These are phyloP conservation scores for Amylocarpus encephaloides DNA, from an alignment of 2,329 filamentous ascomycete species.

Conservation along the genomic window DNA sequence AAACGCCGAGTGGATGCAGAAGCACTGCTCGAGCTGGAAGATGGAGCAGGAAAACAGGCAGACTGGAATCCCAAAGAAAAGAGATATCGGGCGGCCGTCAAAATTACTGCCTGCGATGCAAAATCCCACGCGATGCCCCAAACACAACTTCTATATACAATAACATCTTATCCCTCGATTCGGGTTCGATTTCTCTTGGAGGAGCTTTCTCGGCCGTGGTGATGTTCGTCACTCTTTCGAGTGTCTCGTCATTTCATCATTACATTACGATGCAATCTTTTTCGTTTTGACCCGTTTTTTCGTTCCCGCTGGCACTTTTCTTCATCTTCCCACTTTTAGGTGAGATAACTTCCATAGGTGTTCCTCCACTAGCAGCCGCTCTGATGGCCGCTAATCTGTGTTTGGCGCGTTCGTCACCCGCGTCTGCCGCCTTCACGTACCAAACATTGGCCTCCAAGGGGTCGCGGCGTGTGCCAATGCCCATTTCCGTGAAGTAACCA, in stretches of 20 bases:
- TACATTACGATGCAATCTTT: conserved; percentile 7
- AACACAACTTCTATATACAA: no score
- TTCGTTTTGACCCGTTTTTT: conserved; percentile 11
- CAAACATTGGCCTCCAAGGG: conserved; percentile 96
- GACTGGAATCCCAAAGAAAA: no score
- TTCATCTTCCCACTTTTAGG: conserved; percentile 28
- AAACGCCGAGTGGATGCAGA: no score
- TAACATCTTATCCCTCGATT: no score
- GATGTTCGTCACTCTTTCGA: no score
- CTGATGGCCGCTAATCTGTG: conserved; percentile 81
- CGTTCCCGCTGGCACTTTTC: conserved; percentile 20
- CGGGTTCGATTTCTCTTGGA: no score
- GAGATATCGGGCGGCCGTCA: no score
- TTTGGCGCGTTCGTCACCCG: conserved; percentile 84
- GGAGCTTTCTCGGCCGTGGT: no score
- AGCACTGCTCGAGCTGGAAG: no score
- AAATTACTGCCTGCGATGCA: no score
- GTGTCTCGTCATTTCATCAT: background rate
- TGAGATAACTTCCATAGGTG: conserved; percentile 28
- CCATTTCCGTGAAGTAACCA: conserved; percentile 97
- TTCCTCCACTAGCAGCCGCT: conserved; percentile 58
- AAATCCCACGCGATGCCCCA: no score
- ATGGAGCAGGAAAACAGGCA: no score
- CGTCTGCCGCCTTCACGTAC: conserved; percentile 93
- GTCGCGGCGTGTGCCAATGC: conserved; percentile 89